Percentiles rank a stretch among this genome's conserved stretches.
These are phyloP conservation scores for Populus davidiana DNA, from an alignment of 345 rosid species.

Conservation along the genomic window DNA sequence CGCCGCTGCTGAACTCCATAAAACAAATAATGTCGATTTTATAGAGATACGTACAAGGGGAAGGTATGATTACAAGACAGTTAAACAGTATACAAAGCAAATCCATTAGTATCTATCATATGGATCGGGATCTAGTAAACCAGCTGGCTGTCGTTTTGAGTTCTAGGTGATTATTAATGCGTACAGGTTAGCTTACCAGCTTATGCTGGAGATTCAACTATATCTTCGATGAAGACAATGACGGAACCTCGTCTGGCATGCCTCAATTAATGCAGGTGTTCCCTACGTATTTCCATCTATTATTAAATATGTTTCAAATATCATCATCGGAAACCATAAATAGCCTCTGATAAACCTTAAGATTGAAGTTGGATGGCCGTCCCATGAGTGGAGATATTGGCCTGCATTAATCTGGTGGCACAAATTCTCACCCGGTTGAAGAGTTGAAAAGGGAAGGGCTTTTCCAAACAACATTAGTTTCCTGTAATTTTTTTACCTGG, in stretches of 20 bases:
- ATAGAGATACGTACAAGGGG: slow-evolving; percentile 65
- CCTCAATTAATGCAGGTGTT: slow-evolving; percentile 59
- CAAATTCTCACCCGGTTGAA: slow-evolving; percentile 49
- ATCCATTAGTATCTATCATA: background rate
- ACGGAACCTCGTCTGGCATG: slow-evolving; percentile 44
- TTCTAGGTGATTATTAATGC: background rate
- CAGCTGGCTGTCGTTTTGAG: background rate
- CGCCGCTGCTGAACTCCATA: slow-evolving; percentile 47
- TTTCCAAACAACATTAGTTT: slow-evolving; percentile 29
- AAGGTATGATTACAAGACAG: slow-evolving; percentile 28
- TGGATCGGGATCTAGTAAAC: background rate
- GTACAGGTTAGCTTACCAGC: slow-evolving; percentile 52
- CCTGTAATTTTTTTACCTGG: slow-evolving; percentile 15
- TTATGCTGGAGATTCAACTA: slow-evolving; percentile 39
- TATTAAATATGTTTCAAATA: background rate
- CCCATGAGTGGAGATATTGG: slow-evolving; percentile 75
- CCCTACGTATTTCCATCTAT: background rate
- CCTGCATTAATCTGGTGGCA: slow-evolving; percentile 60
- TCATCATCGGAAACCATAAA: background rate
- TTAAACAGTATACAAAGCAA: background rate
- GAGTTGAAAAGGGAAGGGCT: slow-evolving; percentile 47
- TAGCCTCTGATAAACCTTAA: background rate
- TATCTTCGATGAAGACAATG: slow-evolving; percentile 42
- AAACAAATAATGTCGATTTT: slow-evolving; percentile 47
- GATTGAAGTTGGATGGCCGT: slow-evolving; percentile 57